These are phyloP conservation scores for Zygosaccharomyces bailii DNA, from an alignment of 805 yeast genomes.

Conservation along the genomic window DNA sequence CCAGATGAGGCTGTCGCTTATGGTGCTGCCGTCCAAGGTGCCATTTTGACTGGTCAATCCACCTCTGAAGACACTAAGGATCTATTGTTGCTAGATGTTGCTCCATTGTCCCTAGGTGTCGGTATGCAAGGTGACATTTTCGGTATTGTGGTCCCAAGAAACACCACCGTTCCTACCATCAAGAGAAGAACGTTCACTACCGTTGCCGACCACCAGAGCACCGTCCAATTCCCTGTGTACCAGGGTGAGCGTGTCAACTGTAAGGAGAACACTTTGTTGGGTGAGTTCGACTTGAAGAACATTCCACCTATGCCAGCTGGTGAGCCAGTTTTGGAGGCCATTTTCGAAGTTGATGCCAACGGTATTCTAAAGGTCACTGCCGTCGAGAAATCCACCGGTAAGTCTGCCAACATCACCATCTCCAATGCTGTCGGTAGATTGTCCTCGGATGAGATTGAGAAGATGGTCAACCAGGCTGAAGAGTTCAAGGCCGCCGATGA, in stretches of 20 bases:
- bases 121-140: slow-evolving; percentile 99
- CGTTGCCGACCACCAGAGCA: slow-evolving; percentile 97
- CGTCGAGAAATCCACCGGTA: slow-evolving; percentile 97
- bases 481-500: slow-evolving; percentile 98
- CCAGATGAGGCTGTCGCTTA: slow-evolving; percentile 99
- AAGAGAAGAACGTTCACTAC: slow-evolving; percentile 99
- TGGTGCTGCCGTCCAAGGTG: slow-evolving; percentile 99
- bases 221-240: slow-evolving; percentile 98
- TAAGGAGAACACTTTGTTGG: slow-evolving; percentile 93
- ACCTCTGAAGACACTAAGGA: slow-evolving; percentile 91
- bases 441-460: slow-evolving; percentile 92
- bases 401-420: slow-evolving; percentile 96
- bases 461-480: slow-evolving; percentile 98
- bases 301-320: slow-evolving; percentile 99
- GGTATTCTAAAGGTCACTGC: slow-evolving; percentile 99
- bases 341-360: slow-evolving; percentile 98
- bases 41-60: slow-evolving; percentile 91
- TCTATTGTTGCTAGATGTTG: slow-evolving; percentile 92
- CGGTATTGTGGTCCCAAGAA: slow-evolving; percentile 98
- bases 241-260: slow-evolving; percentile 99
- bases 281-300: slow-evolving; percentile 97
- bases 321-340: slow-evolving; percentile 98
- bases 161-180: slow-evolving; percentile 98
- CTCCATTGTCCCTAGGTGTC: slow-evolving; percentile 98
- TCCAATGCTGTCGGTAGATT: slow-evolving; percentile 99